Base-by-base conservation (phyloP, 2,329 filamentous ascomycete genomes). In the Diaporthe caulivora region DNA sequence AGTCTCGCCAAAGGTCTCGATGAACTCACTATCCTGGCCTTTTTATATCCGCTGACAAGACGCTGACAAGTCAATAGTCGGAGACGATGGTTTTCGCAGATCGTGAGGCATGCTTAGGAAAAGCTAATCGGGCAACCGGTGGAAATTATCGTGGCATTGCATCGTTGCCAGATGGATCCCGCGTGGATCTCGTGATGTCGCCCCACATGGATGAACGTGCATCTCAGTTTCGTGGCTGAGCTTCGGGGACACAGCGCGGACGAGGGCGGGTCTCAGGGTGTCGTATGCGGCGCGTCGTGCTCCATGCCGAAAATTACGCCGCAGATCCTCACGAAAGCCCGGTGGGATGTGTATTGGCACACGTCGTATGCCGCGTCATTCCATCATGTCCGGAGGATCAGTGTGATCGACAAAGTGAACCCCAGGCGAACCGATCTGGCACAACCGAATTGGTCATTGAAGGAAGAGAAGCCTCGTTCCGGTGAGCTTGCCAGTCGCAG, bases 191-290 rank as follows among this genome's bases (percentile, higher is more conserved):
- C 29, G 40, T 55, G 51, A n/a, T 24, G 26, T 24, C 51, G 55
- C 69, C 37, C 69, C 69, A 60, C 55, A 62, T 31, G 24, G 47
- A 62, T n/a, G 3, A 69, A 42, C 37, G 9, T 26, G 13, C 34
- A 44, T 34, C 24, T 42, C 18, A 17, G 40, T 37, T 47, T 54
- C 44, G 69, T 42, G 69, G 69, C 69, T 62, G 55, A 34, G 54
- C 31, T 34, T 62, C 40, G 62, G n/a, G 44, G 7, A 44, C 47
- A 67, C 44, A 9, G 37, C 7, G 42, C 47, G 55, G 13, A 24
- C 21, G 34, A 6, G 4, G 18, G 69, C 53, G 55, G 55, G 54
- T 34, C 55, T 9, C 13, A 42, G 15, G 34, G 2, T 24, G 37
- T 62, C 18, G 55, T 53, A 13, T 62, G 24, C 15, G 11, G 40